Evolutionary conservation across 2,329 filamentous ascomycete genomes (phyloP), one percentile per base, ranked within the genome.

Genomic region (Dactylellina drechsleri): DNA sequence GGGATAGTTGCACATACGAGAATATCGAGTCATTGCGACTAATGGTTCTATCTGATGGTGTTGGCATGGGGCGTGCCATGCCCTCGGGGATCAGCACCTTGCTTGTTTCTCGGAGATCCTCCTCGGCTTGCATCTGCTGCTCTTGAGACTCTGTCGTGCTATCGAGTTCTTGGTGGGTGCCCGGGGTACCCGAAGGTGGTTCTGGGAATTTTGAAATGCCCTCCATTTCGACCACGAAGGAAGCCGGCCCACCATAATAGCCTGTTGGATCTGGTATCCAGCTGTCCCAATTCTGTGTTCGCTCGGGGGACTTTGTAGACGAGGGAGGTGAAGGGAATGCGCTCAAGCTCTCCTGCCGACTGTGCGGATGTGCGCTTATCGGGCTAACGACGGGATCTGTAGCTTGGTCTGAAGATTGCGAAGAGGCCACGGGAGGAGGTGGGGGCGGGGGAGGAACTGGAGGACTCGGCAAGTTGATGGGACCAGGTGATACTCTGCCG

Each of bases 151-250:
- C 47, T 12, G 61, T 56, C 15, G 61, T 18, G n/a, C 36, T 16
- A 15, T 73, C 68, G n/a, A 73, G 54, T 18, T 73, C 68, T 12
- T 62, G 57, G 4, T 26, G 56, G 23, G 31, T 53, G 16, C 18
- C 47, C 5, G 53, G 45, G 15, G 53, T 54, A 10, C 56, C 16
- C 15, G 36, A 65, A 20, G 61, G 68, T 5, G 60, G 60, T 43
- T 65, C 54, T 31, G 68, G 54, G 18, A 52, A 60, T 1, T 49
- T 31, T 8, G 68, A 23, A 53, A 66, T 66, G 13, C 41, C 56
- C 15, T 73, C 68, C 15, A 73, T 16, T n/a, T 73, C 68, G n/a
- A 61, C 68, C 4, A 73, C 61, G 45, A 73, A 73, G 2, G 68
- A 60, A 10, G 53, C 26, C 1, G 45, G 49, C 1, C 68, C 68